Evolutionary conservation across 352 stramenopile species (phyloP).

Genomic region (Bremia lactucae): DNA sequence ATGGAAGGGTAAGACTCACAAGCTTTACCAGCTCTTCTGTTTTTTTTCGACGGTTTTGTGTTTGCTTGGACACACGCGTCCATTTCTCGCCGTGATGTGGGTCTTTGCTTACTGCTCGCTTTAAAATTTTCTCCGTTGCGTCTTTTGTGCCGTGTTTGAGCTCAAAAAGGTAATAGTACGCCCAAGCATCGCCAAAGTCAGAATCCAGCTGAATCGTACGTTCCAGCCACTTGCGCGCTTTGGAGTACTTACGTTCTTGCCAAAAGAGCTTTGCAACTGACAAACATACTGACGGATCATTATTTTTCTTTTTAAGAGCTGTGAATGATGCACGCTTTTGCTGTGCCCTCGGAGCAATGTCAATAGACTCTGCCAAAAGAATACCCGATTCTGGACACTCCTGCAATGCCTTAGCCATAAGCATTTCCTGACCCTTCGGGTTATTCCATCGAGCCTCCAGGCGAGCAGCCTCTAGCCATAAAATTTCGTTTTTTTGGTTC

Average conservation of each 20-base stretch:
- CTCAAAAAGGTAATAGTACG: slow-evolving; percentile 96
- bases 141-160: slow-evolving; percentile 77
- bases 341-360: slow-evolving; percentile 88
- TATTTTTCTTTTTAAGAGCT: slow-evolving; percentile 95
- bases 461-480: slow-evolving; percentile 95
- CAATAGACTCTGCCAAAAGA: slow-evolving; percentile 93
- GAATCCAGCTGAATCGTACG: slow-evolving; percentile 91
- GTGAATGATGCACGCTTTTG: slow-evolving; percentile 94
- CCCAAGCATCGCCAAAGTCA: slow-evolving; percentile 96
- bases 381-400: slow-evolving; percentile 93
- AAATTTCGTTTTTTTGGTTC: slow-evolving; percentile 87
- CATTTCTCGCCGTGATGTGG: slow-evolving; percentile 94
- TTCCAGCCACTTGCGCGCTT: slow-evolving; percentile 97
- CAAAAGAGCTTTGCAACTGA: slow-evolving; percentile 96
- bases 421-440: slow-evolving; percentile 89
- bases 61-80: slow-evolving; percentile 89
- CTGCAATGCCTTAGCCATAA: slow-evolving; percentile 95
- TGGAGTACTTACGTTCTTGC: slow-evolving; percentile 90
- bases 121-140: slow-evolving; percentile 77
- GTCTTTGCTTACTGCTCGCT: slow-evolving; percentile 85
- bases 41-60: slow-evolving; percentile 81
- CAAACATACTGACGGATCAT: slow-evolving; percentile 94
- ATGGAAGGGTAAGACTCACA: slow-evolving; percentile 66
- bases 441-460: slow-evolving; percentile 90
- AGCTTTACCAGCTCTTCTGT: slow-evolving; percentile 59